phyloP scores from a whole-genome alignment of 257 asterid genomes.

The Lithospermum erythrorhizon region DNA sequence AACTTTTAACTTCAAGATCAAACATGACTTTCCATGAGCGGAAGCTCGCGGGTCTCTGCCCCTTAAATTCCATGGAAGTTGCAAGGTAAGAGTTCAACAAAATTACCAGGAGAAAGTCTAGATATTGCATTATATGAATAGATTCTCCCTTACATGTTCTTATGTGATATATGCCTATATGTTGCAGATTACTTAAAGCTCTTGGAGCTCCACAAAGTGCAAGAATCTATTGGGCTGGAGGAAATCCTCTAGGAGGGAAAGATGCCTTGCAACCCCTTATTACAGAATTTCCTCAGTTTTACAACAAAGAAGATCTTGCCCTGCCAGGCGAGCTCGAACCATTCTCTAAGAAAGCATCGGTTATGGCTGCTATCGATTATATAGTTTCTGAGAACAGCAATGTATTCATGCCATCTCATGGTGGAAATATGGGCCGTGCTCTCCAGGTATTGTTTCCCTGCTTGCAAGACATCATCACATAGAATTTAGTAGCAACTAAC shows the following conservation, averaged over 20 bases:
- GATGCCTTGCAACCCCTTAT: conserved; percentile 64
- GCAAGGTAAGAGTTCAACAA: conserved; percentile 31
- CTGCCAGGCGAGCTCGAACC: conserved; percentile 79
- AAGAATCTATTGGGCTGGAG: conserved; percentile 90
- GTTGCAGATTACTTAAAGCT: conserved; percentile 69
- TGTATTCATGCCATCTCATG: conserved; percentile 97
- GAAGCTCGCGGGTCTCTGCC: conserved; percentile 84
- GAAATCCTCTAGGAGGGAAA: conserved; percentile 76
- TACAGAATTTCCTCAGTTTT: conserved; percentile 59
- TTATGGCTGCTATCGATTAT: conserved; percentile 82
- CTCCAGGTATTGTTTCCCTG: conserved; percentile 47
- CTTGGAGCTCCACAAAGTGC: conserved; percentile 74
- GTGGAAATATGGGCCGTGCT: conserved; percentile 97
- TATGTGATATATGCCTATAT: not conserved
- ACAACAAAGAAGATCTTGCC: conserved; percentile 81
- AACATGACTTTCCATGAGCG: conserved; percentile 78
- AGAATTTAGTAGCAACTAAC: not conserved
- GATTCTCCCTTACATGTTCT: not conserved
- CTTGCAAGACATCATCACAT: not conserved
- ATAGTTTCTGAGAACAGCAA: conserved; percentile 80
- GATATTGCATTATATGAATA: not conserved
- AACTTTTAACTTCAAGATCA: conserved; percentile 75
- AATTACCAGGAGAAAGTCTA: not conserved
- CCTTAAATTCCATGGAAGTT: conserved; percentile 74
- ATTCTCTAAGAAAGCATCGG: conserved; percentile 56